A percentile compares a stretch with the other conserved stretches of the same genome.
phyloP scores from a whole-genome alignment of 2,329 filamentous ascomycete genomes.

The Fusarium sp. region DNA sequence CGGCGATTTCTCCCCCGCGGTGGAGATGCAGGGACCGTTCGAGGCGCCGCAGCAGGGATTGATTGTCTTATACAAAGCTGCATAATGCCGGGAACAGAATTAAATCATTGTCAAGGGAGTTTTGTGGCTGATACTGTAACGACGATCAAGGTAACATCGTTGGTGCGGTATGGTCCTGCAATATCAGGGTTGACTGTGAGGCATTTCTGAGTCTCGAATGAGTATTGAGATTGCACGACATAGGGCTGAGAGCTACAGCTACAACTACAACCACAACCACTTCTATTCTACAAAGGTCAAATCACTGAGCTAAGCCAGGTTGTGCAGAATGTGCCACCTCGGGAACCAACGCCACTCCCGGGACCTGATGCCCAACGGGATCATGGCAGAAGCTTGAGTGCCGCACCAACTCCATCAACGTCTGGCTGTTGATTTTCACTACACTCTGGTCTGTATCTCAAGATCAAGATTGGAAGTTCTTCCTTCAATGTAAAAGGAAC shows the following conservation, averaged over 20 bases:
- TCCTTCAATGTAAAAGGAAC: not conserved
- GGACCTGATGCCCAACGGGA: not conserved
- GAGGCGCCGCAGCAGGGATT: constrained; percentile 8
- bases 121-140: not conserved
- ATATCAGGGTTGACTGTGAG: constrained; percentile 1
- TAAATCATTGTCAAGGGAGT: not conserved
- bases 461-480: not conserved
- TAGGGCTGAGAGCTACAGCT: constrained; percentile 2
- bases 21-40: constrained; percentile 17
- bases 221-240: not conserved
- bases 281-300: not conserved
- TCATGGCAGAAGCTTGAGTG: not conserved
- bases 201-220: constrained; percentile 1
- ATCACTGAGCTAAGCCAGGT: not conserved
- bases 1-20: not conserved
- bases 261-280: not conserved
- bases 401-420: not conserved
- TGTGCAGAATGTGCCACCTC: not conserved
- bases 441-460: not conserved
- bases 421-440: not conserved
- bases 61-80: constrained; percentile 1
- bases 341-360: constrained; percentile 1
- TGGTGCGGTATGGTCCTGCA: not conserved
- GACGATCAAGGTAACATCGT: constrained; percentile 6
- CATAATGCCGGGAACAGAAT: constrained; percentile 11